Conservation (phyloP, 371 early-diverging fungal genomes). For the Paraphysoderma sedebokerense region DNA sequence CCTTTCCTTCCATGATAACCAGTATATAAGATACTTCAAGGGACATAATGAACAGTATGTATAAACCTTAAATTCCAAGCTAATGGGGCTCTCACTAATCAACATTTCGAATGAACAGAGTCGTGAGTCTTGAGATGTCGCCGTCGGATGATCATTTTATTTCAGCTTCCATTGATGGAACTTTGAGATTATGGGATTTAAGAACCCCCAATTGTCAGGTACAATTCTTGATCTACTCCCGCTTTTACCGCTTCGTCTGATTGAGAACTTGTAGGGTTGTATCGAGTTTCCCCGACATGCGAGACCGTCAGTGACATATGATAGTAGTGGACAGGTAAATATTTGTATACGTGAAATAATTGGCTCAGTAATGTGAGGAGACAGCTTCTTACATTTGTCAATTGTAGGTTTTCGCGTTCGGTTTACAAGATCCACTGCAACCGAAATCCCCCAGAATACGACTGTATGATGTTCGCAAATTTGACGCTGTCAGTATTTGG, state of each 20-base stretch:
- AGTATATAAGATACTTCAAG: constrained; percentile 74
- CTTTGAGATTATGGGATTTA: constrained; percentile 65
- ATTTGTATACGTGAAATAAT: no score
- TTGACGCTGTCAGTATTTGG: constrained; percentile 18
- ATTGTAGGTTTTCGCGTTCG: no score
- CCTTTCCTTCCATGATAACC: constrained; percentile 79
- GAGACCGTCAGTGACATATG: no score
- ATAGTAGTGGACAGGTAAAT: no score
- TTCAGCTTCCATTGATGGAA: constrained; percentile 49
- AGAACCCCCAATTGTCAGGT: constrained; percentile 43
- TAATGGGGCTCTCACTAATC: background rate
- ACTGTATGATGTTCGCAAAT: constrained; percentile 51
- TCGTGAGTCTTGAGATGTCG: constrained; percentile 54
- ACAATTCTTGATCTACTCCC: no score
- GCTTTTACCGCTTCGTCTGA: no score
- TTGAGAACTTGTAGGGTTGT: no score
- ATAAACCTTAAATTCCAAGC: background rate
- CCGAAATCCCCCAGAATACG: constrained; percentile 24
- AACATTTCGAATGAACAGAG: constrained; percentile 19
- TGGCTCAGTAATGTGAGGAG: no score
- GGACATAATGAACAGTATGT: constrained; percentile 59
- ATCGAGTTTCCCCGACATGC: no score
- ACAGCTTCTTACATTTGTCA: no score
- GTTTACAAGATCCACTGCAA: no score
- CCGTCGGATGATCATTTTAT: constrained; percentile 57